Evolutionary conservation across 176 grass and related monocot species (phyloP), one percentile per base, ranked within the genome.

Genomic region (Bromus sterilis): DNA sequence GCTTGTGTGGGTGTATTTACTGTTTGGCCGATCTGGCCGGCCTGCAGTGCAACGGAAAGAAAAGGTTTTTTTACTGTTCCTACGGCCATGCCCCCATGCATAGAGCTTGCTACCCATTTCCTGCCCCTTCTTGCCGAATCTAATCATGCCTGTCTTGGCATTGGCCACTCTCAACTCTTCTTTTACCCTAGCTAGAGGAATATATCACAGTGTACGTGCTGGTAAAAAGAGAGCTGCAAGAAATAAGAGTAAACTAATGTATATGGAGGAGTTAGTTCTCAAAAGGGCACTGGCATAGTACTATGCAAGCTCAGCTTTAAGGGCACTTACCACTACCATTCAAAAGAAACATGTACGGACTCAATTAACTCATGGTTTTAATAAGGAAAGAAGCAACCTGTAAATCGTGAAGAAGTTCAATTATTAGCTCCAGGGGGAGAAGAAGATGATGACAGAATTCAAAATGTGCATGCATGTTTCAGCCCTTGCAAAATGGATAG

Each of bases 271-370:
- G 51, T 73, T 78, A 32, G 18, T 51, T 24, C 41, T 67, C 80
- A 66, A 67, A 60, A 79, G 68, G 75, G 84, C 61, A 74, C 57
- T 57, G 57, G 18, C 66, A 70, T 78, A 66, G 67, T 53, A 53
- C 49, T 80, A 89, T 76, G 82, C 77, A 35, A 62, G 63, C 41
- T 85, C 82, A 62, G 70, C 82, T 85, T 89, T 81, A 85, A 89
- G 71, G 62, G 80, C 61, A 33, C 18, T 39, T 51, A 49, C 36
- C 56, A 42, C 75, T 73, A 66, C 35, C 59, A 26, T 76, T 84
- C 60, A 62, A 84, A 84, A 85, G 40, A 76, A 76, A 61, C 76
- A 61, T 76, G 67, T 23, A 68, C 40, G 68, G 49, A 61, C 37
- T 79, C 72, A 37, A 44, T 46, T 20, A 20, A 51, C 76, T 80